These are phyloP conservation scores for Xylariaceae sp. DNA, from an alignment of 2,329 filamentous ascomycete genomes.

Conservation along the genomic window DNA sequence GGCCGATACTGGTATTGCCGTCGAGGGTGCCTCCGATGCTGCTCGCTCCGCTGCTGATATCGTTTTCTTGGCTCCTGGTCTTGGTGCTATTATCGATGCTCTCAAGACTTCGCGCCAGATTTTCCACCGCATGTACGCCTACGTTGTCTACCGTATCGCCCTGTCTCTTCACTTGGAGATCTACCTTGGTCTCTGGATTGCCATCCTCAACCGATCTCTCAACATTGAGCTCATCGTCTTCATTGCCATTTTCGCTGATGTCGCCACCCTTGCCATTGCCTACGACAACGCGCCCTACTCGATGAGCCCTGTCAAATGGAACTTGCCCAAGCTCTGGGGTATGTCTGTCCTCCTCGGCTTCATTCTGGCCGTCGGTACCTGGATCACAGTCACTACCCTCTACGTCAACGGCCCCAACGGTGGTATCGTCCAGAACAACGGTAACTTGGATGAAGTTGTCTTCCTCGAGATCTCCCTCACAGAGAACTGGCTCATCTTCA, in stretches of 20 bases:
- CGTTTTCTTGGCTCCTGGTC: slow-evolving; percentile 86
- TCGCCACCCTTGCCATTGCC: slow-evolving; percentile 85
- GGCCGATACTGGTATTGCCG: slow-evolving; percentile 93
- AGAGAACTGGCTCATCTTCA: slow-evolving; percentile 96
- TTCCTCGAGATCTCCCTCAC: slow-evolving; percentile 89
- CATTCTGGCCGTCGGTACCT: slow-evolving; percentile 77
- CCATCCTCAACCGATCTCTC: slow-evolving; percentile 76
- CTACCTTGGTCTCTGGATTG: slow-evolving; percentile 88
- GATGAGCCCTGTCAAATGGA: slow-evolving; percentile 88
- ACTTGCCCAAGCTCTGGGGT: slow-evolving; percentile 89
- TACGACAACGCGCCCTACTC: slow-evolving; percentile 91
- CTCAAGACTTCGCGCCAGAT: slow-evolving; percentile 92
- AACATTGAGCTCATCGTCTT: slow-evolving; percentile 88
- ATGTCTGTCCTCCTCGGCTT: slow-evolving; percentile 82
- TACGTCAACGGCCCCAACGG: slow-evolving; percentile 59
- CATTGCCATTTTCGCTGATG: slow-evolving; percentile 91
- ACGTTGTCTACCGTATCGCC: slow-evolving; percentile 92
- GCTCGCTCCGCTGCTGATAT: slow-evolving; percentile 90
- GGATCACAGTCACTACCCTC: slow-evolving; percentile 87
- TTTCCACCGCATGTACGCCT: slow-evolving; percentile 95
- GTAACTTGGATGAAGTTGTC: slow-evolving; percentile 74
- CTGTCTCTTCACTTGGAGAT: slow-evolving; percentile 88
- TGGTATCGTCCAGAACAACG: slow-evolving; percentile 87
- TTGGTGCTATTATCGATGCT: slow-evolving; percentile 88
- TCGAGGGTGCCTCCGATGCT: slow-evolving; percentile 87